Base-by-base conservation (phyloP, 768 basidiomycete genomes). In the Tubosaeta sp. region DNA sequence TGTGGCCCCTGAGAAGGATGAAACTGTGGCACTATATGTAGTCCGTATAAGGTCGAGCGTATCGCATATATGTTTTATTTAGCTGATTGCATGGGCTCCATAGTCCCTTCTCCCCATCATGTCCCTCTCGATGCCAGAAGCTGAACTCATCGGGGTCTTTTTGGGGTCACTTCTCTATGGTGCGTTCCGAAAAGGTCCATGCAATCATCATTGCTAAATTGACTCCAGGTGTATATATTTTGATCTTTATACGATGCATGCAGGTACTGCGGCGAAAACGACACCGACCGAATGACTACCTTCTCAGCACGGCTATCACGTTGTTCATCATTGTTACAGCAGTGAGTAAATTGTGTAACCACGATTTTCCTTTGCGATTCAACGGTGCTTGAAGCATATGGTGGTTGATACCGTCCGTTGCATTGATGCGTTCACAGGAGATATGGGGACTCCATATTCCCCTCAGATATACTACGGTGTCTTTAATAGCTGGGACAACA, bases 81-180 rank as follows among this genome's bases (percentile, higher is more conserved):
- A 11, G 2, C 38, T 17, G 19, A 22, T 39, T 11, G 19, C 5
- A 19, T 17, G 10, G 3, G 17, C 38, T 19, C n/a, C 11, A 19
- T 10, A 22, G 10, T 39, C 43, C 9, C 6, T 27, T 31, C 27
- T 25, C 6, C 11, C 26, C 9, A 26, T 11, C 37, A 48, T 48
- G 48, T 22, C 37, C 2, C 38, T 48, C 48, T 48, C 48, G 22
- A 17, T 35, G 12, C 17, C 48, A 39, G 38, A 29, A 19, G 48
- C 48, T 12, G 48, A 48, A 31, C 48, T 48, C 32, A 27, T 16
- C 12, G 48, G 48, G 22, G 48, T 34, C 41, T 43, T 42, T 22
- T 25, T 50, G 32, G 48, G 41, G 22, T 42, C 41, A 22, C 31
- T 50, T 10, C 39, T 41, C 13, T 50, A 50, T n/a, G 48, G 48